Evolutionary conservation across 169 alveolate genomes (phyloP).

Genomic region (Neospora caninum): DNA sequence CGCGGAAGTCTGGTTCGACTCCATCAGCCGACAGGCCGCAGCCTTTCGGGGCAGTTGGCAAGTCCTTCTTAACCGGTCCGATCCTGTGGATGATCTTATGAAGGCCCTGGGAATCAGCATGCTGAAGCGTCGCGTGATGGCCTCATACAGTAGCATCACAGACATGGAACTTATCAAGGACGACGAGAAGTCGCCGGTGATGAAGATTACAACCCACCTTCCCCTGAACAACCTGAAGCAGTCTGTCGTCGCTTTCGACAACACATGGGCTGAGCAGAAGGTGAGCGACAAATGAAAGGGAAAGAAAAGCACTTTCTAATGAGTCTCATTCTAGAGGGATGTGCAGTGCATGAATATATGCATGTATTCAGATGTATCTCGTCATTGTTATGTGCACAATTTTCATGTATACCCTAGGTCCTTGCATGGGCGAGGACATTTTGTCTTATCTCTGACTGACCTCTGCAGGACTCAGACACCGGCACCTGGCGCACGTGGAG

Average conservation of each 20-base stretch:
- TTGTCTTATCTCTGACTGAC: neutral
- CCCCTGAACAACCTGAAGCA: conserved; percentile 59
- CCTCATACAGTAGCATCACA: conserved; percentile 46
- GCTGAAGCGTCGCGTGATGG: conserved; percentile 55
- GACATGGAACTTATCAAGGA: conserved; percentile 43
- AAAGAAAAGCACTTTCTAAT: too few species aligned
- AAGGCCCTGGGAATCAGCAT: conserved; percentile 51
- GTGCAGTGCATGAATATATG: too few species aligned
- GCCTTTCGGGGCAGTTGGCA: conserved; percentile 65
- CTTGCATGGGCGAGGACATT: neutral
- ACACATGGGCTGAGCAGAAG: conserved; percentile 44
- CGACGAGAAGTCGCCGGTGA: conserved; percentile 13
- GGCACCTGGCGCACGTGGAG: conserved; percentile 52
- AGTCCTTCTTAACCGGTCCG: conserved; percentile 50
- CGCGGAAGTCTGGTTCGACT: conserved; percentile 18
- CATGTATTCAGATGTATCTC: too few species aligned
- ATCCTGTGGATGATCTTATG: conserved; percentile 53
- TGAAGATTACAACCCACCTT: conserved; percentile 52
- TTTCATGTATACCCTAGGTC: neutral
- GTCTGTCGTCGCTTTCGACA: conserved; percentile 48
- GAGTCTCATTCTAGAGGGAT: too few species aligned
- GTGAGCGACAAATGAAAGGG: neutral
- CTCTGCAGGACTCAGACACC: conserved; percentile 41
- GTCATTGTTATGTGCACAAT: too few species aligned
- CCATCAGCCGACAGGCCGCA: neutral